A percentile compares a stretch with the other conserved stretches of the same genome.
Evolutionary conservation across 495 filamentous ascomycete species (phyloP).

Genomic region (Neurospora discreta): DNA sequence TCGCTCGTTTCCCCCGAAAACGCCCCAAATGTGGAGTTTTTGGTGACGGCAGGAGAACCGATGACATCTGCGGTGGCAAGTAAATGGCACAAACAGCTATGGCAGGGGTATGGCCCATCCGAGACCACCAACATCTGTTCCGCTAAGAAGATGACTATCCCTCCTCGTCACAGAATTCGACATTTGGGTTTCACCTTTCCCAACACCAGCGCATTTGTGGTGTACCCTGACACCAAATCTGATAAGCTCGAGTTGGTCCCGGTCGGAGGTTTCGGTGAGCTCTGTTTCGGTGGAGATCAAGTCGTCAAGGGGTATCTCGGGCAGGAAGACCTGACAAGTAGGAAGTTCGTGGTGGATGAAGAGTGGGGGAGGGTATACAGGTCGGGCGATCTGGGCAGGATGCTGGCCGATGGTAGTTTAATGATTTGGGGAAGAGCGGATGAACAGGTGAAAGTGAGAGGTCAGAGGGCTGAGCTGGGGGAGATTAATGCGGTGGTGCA

Average conservation of each 20-base stretch:
- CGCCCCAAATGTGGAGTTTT: conserved; percentile 52
- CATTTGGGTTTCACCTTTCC: conserved; percentile 52
- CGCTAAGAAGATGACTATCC: conserved; percentile 37
- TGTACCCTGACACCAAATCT: conserved; percentile 28
- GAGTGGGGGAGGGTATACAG: conserved; percentile 57
- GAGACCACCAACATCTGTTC: conserved; percentile 71
- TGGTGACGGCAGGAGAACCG: conserved; percentile 62
- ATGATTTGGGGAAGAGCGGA: conserved; percentile 65
- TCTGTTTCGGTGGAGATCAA: conserved; percentile 79
- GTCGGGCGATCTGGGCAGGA: conserved; percentile 58
- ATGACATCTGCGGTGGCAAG: conserved; percentile 54
- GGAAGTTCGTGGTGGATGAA: conserved; percentile 55
- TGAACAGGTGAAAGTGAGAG: conserved; percentile 73
- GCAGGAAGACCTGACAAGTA: conserved; percentile 39
- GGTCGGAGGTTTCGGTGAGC: conserved; percentile 58
- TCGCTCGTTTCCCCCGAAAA: conserved; percentile 49
- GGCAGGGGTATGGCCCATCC: conserved; percentile 62
- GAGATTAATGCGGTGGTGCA: conserved; percentile 57
- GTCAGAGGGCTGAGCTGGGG: conserved; percentile 64
- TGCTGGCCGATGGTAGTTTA: conserved; percentile 58
- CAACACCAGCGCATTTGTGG: conserved; percentile 63
- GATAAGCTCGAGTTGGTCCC: conserved; percentile 34
- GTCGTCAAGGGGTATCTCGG: conserved; percentile 63
- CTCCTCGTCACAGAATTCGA: conserved; percentile 34
- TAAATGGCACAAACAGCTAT: conserved; percentile 56